A percentile compares a stretch with the other conserved stretches of the same genome.
Conservation (phyloP, 2,329 filamentous ascomycete genomes). For the Lachnellula cervina region DNA sequence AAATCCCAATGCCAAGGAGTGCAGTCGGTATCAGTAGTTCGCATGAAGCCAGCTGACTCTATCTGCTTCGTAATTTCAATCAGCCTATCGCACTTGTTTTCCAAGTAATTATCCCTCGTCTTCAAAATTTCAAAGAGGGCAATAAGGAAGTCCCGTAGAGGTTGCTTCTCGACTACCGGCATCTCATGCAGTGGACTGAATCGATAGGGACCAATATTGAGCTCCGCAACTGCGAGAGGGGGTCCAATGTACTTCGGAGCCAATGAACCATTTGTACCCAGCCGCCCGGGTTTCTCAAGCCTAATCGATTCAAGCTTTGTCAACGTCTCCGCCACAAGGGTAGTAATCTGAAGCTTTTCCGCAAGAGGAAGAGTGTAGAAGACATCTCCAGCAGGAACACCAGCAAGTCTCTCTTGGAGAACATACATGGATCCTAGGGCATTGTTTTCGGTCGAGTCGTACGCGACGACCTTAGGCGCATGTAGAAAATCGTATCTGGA, state of each 20-base stretch:
- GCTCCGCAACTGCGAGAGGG: not conserved
- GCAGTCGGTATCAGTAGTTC: not conserved
- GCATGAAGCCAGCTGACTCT: not conserved
- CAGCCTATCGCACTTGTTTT: not conserved
- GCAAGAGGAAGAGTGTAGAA: too few relatives aligned
- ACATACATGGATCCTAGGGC: too few relatives aligned
- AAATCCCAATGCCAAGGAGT: slow-evolving; percentile 4
- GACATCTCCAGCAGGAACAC: too few relatives aligned
- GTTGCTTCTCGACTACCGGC: not conserved
- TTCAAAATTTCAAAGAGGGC: not conserved
- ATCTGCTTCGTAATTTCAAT: not conserved
- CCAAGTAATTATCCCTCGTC: not conserved
- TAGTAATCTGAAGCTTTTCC: not conserved
- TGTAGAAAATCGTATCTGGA: too few relatives aligned
- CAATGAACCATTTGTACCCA: not conserved
- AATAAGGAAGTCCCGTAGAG: not conserved
- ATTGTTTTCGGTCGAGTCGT: too few relatives aligned
- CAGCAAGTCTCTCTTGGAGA: too few relatives aligned
- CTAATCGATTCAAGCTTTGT: not conserved
- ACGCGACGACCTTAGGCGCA: too few relatives aligned
- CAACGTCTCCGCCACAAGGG: not conserved
- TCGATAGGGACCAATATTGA: not conserved
- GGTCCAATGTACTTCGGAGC: not conserved
- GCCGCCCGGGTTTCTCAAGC: not conserved
- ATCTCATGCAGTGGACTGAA: not conserved